A percentile compares a stretch with the other conserved stretches of the same genome.
Conservation (phyloP, 345 rosid species). For the Pugionium cornutum region DNA sequence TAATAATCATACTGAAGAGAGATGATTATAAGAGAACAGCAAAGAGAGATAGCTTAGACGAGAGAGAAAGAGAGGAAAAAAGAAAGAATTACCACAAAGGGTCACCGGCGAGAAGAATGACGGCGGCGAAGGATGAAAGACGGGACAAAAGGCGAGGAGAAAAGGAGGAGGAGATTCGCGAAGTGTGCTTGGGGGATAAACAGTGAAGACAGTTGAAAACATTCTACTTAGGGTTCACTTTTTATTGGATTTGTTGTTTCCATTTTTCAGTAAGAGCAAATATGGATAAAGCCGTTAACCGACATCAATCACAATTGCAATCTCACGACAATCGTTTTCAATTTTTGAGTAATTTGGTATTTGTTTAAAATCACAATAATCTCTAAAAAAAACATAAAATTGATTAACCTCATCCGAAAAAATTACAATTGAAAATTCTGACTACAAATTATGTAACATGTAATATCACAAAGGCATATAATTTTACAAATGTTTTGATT, state of each 20-base stretch:
- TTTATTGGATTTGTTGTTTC: too few species aligned
- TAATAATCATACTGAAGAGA: not conserved
- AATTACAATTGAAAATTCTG: not conserved
- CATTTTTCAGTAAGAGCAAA: too few species aligned
- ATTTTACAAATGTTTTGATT: slow-evolving; percentile 8
- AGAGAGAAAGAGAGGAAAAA: not conserved
- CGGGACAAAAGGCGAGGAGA: slow-evolving; percentile 16
- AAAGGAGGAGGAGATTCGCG: not conserved
- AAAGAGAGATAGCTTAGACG: not conserved
- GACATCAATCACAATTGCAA: too few species aligned
- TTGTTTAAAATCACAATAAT: not conserved
- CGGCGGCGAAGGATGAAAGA: slow-evolving; percentile 3
- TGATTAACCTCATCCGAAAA: not conserved
- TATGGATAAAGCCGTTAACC: too few species aligned
- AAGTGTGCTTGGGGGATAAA: slow-evolving; percentile 9
- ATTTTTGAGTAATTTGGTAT: not conserved
- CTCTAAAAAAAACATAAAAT: not conserved
- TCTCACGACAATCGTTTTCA: not conserved
- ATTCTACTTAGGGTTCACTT: not conserved
- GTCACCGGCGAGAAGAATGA: not conserved
- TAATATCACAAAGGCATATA: slow-evolving; percentile 21
- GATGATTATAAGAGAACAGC: not conserved
- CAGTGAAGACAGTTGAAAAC: slow-evolving; percentile 1
- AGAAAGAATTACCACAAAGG: not conserved
- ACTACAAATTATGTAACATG: slow-evolving; percentile 6